phyloP scores from a whole-genome alignment of 1,284 basidiomycete species.

The Trichosporon sp. region DNA sequence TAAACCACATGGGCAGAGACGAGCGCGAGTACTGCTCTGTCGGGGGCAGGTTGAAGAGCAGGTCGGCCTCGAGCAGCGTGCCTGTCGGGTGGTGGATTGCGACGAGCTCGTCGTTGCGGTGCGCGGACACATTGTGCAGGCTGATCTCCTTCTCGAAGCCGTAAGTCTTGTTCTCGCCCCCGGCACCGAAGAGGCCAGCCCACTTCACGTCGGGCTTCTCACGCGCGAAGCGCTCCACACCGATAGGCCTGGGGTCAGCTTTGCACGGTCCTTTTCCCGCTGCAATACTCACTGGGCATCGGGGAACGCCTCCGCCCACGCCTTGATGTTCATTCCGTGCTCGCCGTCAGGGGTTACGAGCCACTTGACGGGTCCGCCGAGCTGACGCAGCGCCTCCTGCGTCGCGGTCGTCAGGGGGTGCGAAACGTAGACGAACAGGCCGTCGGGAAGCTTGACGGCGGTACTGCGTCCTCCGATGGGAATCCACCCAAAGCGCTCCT shows the following conservation, averaged over 20 bases:
- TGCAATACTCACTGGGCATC: constrained; percentile 57
- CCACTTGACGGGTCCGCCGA: constrained; percentile 69
- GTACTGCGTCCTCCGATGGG: constrained; percentile 78
- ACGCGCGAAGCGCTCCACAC: constrained; percentile 48
- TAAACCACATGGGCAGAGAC: constrained; percentile 50
- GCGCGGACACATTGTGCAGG: constrained; percentile 68
- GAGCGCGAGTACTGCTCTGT: constrained; percentile 69
- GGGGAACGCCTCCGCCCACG: constrained; percentile 61
- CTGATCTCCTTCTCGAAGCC: constrained; percentile 71
- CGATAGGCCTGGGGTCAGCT: constrained; percentile 45
- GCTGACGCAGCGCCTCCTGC: constrained; percentile 62
- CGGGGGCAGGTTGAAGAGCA: constrained; percentile 82
- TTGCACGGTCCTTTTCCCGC: background rate
- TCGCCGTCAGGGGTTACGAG: constrained; percentile 53
- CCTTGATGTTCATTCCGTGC: constrained; percentile 52
- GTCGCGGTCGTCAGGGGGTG: constrained; percentile 72
- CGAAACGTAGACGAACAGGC: constrained; percentile 80
- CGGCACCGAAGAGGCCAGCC: constrained; percentile 45
- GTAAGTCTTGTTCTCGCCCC: constrained; percentile 54
- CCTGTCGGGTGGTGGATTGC: constrained; percentile 76
- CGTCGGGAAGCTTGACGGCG: constrained; percentile 68
- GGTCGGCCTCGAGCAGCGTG: constrained; percentile 78
- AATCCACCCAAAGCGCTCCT: constrained; percentile 60
- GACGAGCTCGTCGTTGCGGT: constrained; percentile 80
- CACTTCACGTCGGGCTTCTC: constrained; percentile 51